A percentile compares a stretch with the other conserved stretches of the same genome.
Evolutionary conservation across 2,329 filamentous ascomycete species (phyloP).

Genomic region (Cercospora sojina): DNA sequence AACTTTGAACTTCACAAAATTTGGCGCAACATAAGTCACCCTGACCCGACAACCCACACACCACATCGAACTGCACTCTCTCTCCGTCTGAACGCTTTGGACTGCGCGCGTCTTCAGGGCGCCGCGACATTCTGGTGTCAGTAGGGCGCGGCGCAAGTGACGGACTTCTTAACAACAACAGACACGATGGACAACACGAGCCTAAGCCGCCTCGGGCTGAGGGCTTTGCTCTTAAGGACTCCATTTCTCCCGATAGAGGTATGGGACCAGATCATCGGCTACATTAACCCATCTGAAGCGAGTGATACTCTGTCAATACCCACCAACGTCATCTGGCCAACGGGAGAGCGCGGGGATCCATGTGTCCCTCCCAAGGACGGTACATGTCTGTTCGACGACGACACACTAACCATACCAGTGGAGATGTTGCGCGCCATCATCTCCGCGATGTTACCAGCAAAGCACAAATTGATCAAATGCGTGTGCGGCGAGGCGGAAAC

Average conservation of each 20-base stretch:
- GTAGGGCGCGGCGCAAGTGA: neutral
- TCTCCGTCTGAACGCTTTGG: neutral
- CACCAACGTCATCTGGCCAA: neutral
- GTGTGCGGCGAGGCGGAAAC: slow-evolving; percentile 1
- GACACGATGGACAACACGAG: neutral
- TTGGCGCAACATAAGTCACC: neutral
- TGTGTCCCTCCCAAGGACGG: slow-evolving; percentile 17
- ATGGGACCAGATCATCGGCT: neutral
- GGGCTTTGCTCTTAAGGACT: neutral
- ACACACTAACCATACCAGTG: slow-evolving; percentile 22
- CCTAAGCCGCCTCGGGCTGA: neutral
- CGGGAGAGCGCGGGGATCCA: neutral
- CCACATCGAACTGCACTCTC: neutral
- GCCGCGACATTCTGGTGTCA: neutral
- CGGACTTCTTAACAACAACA: neutral
- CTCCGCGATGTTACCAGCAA: slow-evolving; percentile 18
- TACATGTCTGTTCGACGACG: slow-evolving; percentile 12
- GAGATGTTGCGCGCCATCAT: slow-evolving; percentile 30
- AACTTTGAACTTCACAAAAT: neutral
- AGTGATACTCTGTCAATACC: neutral
- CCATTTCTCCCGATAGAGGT: neutral
- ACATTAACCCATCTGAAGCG: neutral
- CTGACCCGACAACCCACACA: neutral
- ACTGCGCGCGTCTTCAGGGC: neutral
- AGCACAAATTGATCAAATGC: slow-evolving; percentile 21